A percentile compares a stretch with the other conserved stretches of the same genome.
Conservation (phyloP, 176 grass and related monocot species). For the Raddia guianensis region DNA sequence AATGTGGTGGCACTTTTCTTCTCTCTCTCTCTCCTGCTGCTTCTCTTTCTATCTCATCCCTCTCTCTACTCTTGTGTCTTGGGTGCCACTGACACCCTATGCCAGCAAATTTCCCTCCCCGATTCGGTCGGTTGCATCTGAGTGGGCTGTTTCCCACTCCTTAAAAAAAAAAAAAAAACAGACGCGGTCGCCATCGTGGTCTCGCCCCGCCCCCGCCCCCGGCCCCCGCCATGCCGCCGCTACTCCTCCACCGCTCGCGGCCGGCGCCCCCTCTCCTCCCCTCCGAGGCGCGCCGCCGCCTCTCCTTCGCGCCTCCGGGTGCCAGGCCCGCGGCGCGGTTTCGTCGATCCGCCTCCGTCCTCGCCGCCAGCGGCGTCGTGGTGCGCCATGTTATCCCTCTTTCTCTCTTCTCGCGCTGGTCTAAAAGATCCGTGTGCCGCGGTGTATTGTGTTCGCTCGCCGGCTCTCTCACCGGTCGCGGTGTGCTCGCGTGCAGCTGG, state of each 20-base stretch:
- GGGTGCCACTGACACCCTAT: no score
- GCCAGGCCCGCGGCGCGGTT: not conserved
- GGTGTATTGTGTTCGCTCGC: not conserved
- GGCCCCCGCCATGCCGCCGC: constrained; percentile 11
- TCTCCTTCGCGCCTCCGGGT: not conserved
- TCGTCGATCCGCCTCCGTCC: not conserved
- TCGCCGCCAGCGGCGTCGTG: constrained; percentile 30
- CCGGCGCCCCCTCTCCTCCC: not conserved
- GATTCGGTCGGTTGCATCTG: no score
- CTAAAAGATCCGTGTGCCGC: not conserved
- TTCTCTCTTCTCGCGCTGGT: no score
- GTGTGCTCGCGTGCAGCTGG: constrained; percentile 31
- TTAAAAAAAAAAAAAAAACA: no score
- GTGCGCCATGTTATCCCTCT: not conserved
- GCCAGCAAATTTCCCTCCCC: no score
- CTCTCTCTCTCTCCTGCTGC: no score
- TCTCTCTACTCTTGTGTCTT: no score
- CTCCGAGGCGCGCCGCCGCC: not conserved
- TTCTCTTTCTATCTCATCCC: no score
- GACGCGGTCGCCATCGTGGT: not conserved
- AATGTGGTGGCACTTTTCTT: no score
- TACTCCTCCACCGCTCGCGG: not conserved
- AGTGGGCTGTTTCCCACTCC: no score
- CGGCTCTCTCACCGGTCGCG: not conserved
- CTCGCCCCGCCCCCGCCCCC: not conserved